phyloP scores from a whole-genome alignment of 345 rosid genomes.

The Kernera saxatilis region DNA sequence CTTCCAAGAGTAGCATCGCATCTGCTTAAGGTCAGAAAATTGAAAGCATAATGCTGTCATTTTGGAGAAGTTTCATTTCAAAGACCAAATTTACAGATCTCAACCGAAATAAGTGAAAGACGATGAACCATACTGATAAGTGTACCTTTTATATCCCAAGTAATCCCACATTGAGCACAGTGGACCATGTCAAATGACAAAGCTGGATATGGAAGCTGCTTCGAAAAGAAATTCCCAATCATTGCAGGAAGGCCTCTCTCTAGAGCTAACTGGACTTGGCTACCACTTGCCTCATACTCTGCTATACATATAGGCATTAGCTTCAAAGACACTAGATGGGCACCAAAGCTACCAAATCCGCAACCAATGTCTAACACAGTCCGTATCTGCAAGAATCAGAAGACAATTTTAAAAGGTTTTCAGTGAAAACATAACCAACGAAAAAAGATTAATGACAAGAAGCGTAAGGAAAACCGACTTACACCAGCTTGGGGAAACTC shows the following conservation, averaged over 20 bases:
- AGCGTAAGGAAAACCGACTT: constrained; percentile 33
- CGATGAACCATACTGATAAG: background rate
- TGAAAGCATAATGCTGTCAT: background rate
- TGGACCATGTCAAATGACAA: constrained; percentile 90
- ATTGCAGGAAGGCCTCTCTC: constrained; percentile 98
- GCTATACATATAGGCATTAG: constrained; percentile 82
- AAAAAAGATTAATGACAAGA: background rate
- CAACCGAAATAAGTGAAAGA: background rate
- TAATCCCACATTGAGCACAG: constrained; percentile 84
- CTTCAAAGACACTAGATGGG: constrained; percentile 72
- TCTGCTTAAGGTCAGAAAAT: constrained; percentile 59
- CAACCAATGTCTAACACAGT: constrained; percentile 86
- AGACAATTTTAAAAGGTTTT: background rate
- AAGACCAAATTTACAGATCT: background rate
- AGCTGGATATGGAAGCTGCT: constrained; percentile 82
- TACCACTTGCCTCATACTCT: constrained; percentile 83
- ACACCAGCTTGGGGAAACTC: constrained; percentile 90
- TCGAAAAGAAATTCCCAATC: constrained; percentile 76
- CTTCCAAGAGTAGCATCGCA: constrained; percentile 79
- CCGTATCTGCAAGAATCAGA: constrained; percentile 44
- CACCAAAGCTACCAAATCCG: constrained; percentile 95
- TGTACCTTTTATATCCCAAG: constrained; percentile 87
- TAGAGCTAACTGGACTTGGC: constrained; percentile 93
- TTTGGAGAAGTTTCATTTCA: background rate
- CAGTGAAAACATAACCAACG: background rate